Evolutionary conservation across 768 basidiomycete genomes (phyloP), one percentile per base, ranked within the genome.

Genomic region (Amanita brunnescens): DNA sequence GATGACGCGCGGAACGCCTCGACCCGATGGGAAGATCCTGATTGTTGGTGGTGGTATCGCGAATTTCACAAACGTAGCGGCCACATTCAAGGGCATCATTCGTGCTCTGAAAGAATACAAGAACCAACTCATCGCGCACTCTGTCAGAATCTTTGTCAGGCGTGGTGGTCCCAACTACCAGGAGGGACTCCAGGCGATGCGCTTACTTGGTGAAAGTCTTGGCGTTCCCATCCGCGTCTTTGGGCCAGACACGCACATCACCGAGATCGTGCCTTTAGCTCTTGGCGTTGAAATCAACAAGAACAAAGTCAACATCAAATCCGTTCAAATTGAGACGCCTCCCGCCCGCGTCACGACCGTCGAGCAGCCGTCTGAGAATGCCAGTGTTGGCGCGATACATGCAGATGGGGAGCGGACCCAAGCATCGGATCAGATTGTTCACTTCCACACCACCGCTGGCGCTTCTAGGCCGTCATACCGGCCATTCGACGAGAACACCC

Each of bases 81-180:
- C 95, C 8, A 98, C 95, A 54, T 99, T 99, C 87, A 97, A 98
- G 78, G 95, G 95, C 56, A 99, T 98, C 77, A 99, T 99, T 69
- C 88, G 84, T 40, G 94, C 96, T 14, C 78, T 99, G 58, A 87
- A 95, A 75, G 88, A 93, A 69, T 92, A 79, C 80, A 92, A 92
- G 76, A 72, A 77, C 39, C 84, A 82, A 49, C 80, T 98, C 57
- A 86, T 91, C 62, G 72, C 75, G 44, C 85, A 91, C 72, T 71
- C 81, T 51, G 94, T 97, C 70, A 85, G 83, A 70, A 97, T 98
- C 71, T 99, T 89, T 63, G 93, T 98, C 44, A 90, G 95, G 62
- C 92, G 95, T 65, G 95, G 94, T 67, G 95, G 95, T 12, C 96
- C 96, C 55, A 99, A 98, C 80, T 99, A 96, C 78, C 96, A 99